Percentiles rank a stretch among this genome's conserved stretches.
Evolutionary conservation across 495 filamentous ascomycete species (phyloP).

Genomic region (Podospora pseudoanserina): DNA sequence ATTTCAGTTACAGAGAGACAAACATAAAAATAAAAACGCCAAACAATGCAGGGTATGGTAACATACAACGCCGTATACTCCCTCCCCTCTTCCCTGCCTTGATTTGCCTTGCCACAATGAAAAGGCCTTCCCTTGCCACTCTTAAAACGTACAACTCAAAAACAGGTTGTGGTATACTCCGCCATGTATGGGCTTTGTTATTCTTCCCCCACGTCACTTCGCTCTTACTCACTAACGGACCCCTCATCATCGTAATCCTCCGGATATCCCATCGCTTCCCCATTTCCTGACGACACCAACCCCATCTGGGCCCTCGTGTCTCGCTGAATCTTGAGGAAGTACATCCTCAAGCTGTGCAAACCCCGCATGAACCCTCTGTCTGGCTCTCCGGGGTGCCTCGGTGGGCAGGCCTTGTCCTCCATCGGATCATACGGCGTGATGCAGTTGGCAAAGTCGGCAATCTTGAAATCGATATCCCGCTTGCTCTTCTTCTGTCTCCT

Average conservation of each 20-base stretch:
- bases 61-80: background rate
- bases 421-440: slow-evolving; percentile 77
- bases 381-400: slow-evolving; percentile 71
- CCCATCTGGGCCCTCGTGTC: slow-evolving; percentile 63
- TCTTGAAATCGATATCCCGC: slow-evolving; percentile 80
- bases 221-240: slow-evolving; percentile 35
- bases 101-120: background rate
- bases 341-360: slow-evolving; percentile 71
- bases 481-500: slow-evolving; percentile 36
- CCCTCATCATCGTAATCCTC: slow-evolving; percentile 34
- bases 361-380: slow-evolving; percentile 89
- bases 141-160: background rate
- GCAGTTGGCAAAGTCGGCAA: slow-evolving; percentile 98
- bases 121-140: background rate
- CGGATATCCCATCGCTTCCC: slow-evolving; percentile 9
- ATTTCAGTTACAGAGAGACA: background rate
- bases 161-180: background rate
- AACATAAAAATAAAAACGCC: slow-evolving; percentile 3
- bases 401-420: slow-evolving; percentile 69
- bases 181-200: background rate
- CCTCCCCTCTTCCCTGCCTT: slow-evolving; percentile 5
- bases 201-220: background rate
- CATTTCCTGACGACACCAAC: slow-evolving; percentile 16
- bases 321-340: slow-evolving; percentile 83
- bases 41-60: slow-evolving; percentile 19